phyloP scores from a whole-genome alignment of 2,329 filamentous ascomycete genomes.

The Thelonectria olida region DNA sequence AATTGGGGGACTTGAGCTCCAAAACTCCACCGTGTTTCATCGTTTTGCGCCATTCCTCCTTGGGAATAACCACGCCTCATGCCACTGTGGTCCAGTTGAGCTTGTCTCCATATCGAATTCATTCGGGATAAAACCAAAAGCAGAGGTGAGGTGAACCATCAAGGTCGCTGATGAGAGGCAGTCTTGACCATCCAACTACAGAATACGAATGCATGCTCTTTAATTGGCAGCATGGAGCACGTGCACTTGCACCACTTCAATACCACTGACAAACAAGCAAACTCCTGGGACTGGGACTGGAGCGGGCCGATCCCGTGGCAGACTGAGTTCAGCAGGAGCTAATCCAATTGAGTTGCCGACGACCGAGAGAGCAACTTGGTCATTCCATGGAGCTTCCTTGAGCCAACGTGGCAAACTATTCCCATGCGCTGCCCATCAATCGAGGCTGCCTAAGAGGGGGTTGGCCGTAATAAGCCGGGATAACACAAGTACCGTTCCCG shows the following conservation, averaged over 20 bases:
- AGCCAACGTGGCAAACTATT: background rate
- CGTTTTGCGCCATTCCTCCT: slow-evolving; percentile 29
- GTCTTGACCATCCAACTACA: no score
- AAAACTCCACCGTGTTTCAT: slow-evolving; percentile 38
- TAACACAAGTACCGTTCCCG: background rate
- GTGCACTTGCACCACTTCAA: background rate
- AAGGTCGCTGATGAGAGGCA: no score
- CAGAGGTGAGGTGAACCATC: no score
- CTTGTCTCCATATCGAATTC: background rate
- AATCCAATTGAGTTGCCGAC: background rate
- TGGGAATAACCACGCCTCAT: slow-evolving; percentile 2
- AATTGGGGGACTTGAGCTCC: slow-evolving; percentile 18
- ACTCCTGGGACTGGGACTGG: background rate
- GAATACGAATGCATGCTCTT: background rate
- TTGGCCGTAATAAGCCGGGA: background rate
- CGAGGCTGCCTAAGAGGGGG: no score
- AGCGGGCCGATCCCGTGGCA: background rate
- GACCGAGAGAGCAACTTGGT: background rate
- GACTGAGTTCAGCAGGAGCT: background rate
- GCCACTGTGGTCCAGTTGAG: background rate
- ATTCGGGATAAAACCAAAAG: background rate
- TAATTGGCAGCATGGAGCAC: background rate
- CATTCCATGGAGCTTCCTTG: background rate
- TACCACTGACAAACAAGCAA: background rate
- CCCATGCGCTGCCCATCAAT: no score